Conservation (phyloP, 306 rosid species). For the Cucurbita ficifolia region DNA sequence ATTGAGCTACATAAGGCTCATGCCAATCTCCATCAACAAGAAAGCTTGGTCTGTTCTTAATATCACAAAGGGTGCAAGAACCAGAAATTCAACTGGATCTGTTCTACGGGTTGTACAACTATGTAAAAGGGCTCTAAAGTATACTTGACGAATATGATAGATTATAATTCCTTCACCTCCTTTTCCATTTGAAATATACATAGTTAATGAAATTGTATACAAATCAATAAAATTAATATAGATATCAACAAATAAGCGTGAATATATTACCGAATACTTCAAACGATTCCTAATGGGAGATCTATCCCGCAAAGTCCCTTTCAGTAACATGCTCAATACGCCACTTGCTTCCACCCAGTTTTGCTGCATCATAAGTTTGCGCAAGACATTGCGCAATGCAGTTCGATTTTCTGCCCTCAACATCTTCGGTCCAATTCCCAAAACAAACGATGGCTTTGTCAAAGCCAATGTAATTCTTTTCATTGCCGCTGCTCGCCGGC, state of each 20-base stretch:
- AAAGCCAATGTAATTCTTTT: conserved; percentile 27
- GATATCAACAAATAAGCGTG: not conserved
- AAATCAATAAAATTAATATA: not conserved
- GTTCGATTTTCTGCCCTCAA: conserved; percentile 34
- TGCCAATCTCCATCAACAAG: not conserved
- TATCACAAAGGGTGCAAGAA: not conserved
- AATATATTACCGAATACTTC: conserved; percentile 41
- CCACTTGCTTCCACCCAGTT: conserved; percentile 55
- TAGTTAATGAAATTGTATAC: not conserved
- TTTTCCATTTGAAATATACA: not conserved
- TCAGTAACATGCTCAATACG: conserved; percentile 41
- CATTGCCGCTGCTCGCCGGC: conserved; percentile 8
- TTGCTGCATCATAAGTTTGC: conserved; percentile 27
- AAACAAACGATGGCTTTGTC: conserved; percentile 42
- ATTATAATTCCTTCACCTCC: not conserved
- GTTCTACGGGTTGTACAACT: too few relatives aligned
- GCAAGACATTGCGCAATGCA: conserved; percentile 24
- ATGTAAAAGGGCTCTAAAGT: not conserved
- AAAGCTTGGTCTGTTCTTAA: not conserved
- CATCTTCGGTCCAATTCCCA: conserved; percentile 26
- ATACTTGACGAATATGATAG: not conserved
- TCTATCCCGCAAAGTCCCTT: conserved; percentile 30
- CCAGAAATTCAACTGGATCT: not conserved
- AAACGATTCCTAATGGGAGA: conserved; percentile 36
- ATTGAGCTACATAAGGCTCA: not conserved